Evolutionary conservation across 805 yeast genomes (phyloP).

Genomic region (Ogataea methanolica): DNA sequence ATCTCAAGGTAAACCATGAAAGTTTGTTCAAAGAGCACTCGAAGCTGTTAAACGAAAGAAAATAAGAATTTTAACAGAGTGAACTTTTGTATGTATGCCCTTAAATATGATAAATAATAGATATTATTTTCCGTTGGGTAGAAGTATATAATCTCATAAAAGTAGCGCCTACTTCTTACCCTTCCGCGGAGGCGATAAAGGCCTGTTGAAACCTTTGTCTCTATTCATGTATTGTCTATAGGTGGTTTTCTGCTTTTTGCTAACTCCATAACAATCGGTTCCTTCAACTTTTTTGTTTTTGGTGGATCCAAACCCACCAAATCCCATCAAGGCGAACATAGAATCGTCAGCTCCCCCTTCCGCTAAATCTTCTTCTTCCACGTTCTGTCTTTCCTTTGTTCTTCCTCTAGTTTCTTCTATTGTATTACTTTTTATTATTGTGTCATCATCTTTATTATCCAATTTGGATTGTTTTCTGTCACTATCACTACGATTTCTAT

Average conservation of each 20-base stretch:
- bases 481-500: slow-evolving; percentile 17
- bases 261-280: slow-evolving; percentile 39
- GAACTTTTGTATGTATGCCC: too few species aligned
- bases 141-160: too few species aligned
- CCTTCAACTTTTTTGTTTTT: slow-evolving; percentile 54
- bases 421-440: not conserved
- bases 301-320: slow-evolving; percentile 49
- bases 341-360: slow-evolving; percentile 20
- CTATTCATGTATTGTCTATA: slow-evolving; percentile 61
- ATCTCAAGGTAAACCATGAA: slow-evolving; percentile 56
- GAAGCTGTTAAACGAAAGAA: slow-evolving; percentile 24
- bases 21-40: slow-evolving; percentile 49
- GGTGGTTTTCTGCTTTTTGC: slow-evolving; percentile 34
- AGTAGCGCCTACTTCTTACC: slow-evolving; percentile 6
- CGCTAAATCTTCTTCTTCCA: slow-evolving; percentile 3
- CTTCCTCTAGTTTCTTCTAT: slow-evolving; percentile 2
- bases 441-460: not conserved
- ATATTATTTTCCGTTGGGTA: too few species aligned
- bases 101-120: not conserved
- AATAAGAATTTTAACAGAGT: not conserved
- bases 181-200: slow-evolving; percentile 43
- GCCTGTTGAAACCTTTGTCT: slow-evolving; percentile 50
- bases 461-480: not conserved
- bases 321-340: slow-evolving; percentile 53
- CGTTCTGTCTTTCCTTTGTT: slow-evolving; percentile 1